Percentiles rank a stretch among this genome's conserved stretches.
phyloP scores from a whole-genome alignment of 2,329 filamentous ascomycete species.

The Phoma sp. region DNA sequence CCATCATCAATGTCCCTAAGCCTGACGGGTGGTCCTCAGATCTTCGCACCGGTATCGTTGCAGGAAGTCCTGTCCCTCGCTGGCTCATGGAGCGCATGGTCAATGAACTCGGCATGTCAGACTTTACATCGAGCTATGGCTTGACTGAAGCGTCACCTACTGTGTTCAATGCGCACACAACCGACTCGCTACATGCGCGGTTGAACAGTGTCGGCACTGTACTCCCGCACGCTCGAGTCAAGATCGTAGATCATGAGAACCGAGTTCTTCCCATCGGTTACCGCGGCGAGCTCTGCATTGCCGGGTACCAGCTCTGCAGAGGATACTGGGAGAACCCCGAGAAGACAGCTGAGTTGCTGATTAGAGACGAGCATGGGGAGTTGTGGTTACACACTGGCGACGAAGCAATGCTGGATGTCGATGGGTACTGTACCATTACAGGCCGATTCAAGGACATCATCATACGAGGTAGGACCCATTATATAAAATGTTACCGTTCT shows the following conservation, averaged over 20 bases:
- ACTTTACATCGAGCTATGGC: slow-evolving; percentile 66
- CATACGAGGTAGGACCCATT: slow-evolving; percentile 63
- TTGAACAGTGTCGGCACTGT: slow-evolving; percentile 77
- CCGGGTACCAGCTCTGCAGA: slow-evolving; percentile 76
- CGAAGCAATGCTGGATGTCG: slow-evolving; percentile 49
- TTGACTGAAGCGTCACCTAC: slow-evolving; percentile 82
- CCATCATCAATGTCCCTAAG: slow-evolving; percentile 60
- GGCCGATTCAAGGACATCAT: slow-evolving; percentile 83
- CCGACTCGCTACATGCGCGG: slow-evolving; percentile 71
- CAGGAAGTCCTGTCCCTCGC: slow-evolving; percentile 77
- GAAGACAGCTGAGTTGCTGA: slow-evolving; percentile 76
- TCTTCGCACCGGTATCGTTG: slow-evolving; percentile 79
- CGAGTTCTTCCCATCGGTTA: slow-evolving; percentile 71
- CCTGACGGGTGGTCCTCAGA: slow-evolving; percentile 52
- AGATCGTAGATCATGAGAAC: slow-evolving; percentile 75
- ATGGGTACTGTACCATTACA: slow-evolving; percentile 73
- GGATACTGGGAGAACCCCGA: slow-evolving; percentile 72
- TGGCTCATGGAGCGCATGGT: slow-evolving; percentile 78
- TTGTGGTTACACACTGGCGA: slow-evolving; percentile 51
- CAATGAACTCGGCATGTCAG: slow-evolving; percentile 74
- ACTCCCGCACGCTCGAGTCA: slow-evolving; percentile 76
- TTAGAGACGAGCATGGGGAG: slow-evolving; percentile 67
- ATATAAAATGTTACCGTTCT: background rate
- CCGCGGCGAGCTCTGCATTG: slow-evolving; percentile 77
- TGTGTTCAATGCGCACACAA: slow-evolving; percentile 80